These are phyloP conservation scores for Leccinum boreale DNA, from an alignment of 768 basidiomycete genomes.

Conservation along the genomic window DNA sequence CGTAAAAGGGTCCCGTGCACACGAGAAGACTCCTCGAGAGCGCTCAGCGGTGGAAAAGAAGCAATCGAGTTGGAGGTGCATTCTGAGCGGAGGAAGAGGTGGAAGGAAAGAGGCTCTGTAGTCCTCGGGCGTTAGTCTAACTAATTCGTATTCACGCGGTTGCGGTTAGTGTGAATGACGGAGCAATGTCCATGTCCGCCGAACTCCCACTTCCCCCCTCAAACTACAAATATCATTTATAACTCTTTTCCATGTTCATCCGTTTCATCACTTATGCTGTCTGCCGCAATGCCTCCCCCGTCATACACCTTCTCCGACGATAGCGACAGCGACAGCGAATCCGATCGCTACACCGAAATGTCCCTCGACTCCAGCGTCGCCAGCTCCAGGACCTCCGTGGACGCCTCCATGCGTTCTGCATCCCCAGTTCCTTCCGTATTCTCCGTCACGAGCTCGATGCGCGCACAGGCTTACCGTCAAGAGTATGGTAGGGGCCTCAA, in stretches of 20 bases:
- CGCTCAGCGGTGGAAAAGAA: constrained; percentile 3
- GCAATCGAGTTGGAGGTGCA: not conserved
- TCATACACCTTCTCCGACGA: constrained; percentile 34
- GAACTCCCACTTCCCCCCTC: constrained; percentile 18
- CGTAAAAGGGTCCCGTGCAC: constrained; percentile 10
- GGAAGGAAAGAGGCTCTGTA: not conserved
- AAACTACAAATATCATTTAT: constrained; percentile 24
- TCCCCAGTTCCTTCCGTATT: constrained; percentile 70
- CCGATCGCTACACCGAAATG: constrained; percentile 40
- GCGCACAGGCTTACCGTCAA: constrained; percentile 53
- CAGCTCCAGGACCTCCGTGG: constrained; percentile 56
- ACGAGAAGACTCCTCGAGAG: constrained; percentile 2
- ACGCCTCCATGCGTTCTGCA: constrained; percentile 56
- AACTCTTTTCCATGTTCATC: constrained; percentile 11
- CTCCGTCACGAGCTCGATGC: constrained; percentile 64
- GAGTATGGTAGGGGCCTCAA: constrained; percentile 72
- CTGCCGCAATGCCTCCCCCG: constrained; percentile 14
- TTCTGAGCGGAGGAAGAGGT: not conserved
- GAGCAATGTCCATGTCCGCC: constrained; percentile 35
- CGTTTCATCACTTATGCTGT: constrained; percentile 5
- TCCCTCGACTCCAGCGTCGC: constrained; percentile 39
- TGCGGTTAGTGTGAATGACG: constrained; percentile 22
- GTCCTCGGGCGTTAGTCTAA: constrained; percentile 21
- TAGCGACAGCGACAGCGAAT: constrained; percentile 49
- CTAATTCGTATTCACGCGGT: constrained; percentile 27